These are phyloP conservation scores for Guillardia theta DNA, from an alignment of 78 protist genomes.

Conservation along the genomic window DNA sequence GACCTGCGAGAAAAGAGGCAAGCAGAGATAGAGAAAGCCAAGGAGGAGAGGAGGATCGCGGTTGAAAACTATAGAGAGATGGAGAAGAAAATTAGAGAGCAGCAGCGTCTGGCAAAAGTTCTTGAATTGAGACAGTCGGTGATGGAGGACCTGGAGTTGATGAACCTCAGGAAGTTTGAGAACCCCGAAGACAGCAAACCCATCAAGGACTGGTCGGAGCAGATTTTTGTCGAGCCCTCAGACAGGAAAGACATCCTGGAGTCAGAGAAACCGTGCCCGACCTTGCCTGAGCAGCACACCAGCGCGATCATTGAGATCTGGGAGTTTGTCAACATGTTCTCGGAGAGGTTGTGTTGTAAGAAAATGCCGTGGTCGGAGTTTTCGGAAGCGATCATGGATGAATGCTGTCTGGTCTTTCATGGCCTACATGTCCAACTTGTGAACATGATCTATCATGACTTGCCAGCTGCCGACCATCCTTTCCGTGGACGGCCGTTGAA, in stretches of 20 bases:
- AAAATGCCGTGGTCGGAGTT: neutral
- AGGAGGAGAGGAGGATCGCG: neutral
- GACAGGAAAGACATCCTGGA: neutral
- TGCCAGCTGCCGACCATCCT: neutral
- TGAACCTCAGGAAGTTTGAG: neutral
- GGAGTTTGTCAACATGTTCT: neutral
- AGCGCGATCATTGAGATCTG: neutral
- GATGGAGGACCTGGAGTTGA: neutral
- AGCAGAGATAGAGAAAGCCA: neutral
- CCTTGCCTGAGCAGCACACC: neutral
- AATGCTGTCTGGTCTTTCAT: neutral
- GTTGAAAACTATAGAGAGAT: neutral
- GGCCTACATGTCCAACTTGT: neutral
- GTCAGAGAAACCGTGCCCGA: neutral
- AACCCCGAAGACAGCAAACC: neutral
- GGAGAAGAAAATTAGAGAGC: neutral
- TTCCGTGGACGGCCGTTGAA: neutral
- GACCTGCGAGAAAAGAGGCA: neutral
- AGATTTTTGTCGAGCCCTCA: neutral
- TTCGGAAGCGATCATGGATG: neutral
- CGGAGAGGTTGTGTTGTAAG: neutral
- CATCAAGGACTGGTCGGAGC: too few species aligned
- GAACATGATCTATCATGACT: neutral
- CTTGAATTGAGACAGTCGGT: neutral
- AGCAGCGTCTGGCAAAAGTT: neutral